These are phyloP conservation scores for Achlya hypogyna DNA, from an alignment of 352 stramenopile species.

Conservation along the genomic window DNA sequence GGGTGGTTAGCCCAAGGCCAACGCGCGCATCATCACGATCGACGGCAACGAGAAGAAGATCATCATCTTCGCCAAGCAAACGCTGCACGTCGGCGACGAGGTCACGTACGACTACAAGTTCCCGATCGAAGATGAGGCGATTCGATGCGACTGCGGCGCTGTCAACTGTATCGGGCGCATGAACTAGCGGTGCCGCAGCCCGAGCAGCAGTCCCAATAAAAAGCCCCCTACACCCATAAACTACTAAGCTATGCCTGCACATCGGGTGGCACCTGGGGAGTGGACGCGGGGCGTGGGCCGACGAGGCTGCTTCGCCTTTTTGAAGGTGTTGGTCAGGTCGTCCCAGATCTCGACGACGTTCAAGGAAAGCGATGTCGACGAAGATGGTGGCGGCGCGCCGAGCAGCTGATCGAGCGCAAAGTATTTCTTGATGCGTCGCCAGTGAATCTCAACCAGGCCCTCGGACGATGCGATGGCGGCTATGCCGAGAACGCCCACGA, in stretches of 20 bases:
- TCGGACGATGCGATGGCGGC: neutral
- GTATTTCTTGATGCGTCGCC: neutral
- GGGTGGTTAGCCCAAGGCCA: conserved; percentile 74
- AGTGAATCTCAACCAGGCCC: conserved; percentile 1
- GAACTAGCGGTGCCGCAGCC: conserved; percentile 62
- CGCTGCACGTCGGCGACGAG: conserved; percentile 88
- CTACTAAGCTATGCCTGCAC: neutral
- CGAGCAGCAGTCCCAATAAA: neutral
- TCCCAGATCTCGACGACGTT: conserved; percentile 1
- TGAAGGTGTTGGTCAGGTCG: neutral
- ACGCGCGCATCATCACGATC: conserved; percentile 83
- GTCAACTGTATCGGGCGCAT: conserved; percentile 91
- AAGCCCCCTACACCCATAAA: neutral
- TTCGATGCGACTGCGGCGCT: conserved; percentile 89
- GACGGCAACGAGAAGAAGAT: conserved; percentile 92
- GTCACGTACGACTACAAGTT: conserved; percentile 98
- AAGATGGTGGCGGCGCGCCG: neutral
- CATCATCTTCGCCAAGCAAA: conserved; percentile 89
- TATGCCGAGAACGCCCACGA: neutral
- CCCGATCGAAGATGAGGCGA: conserved; percentile 91
- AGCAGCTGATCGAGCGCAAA: neutral
- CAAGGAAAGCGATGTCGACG: neutral
- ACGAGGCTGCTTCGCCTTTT: neutral
- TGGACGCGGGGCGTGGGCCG: neutral
- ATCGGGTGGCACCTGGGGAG: neutral